phyloP scores from a whole-genome alignment of 306 rosid species.

The Castanospermum australe region DNA sequence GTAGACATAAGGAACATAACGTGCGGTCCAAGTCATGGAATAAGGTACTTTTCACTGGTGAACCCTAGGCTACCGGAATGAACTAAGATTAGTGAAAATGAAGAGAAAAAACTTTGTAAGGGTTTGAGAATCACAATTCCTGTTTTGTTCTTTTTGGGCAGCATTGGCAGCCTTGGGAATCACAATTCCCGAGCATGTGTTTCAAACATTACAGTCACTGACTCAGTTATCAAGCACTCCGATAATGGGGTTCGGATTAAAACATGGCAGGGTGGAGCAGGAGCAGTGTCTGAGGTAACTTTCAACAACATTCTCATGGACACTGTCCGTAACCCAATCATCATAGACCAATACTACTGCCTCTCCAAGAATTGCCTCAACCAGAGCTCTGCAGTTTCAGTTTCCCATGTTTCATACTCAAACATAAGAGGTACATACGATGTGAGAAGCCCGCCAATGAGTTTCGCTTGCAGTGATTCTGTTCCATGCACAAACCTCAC shows the following conservation, averaged over 20 bases:
- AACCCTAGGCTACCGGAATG: background rate
- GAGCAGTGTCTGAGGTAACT: constrained; percentile 40
- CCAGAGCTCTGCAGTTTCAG: constrained; percentile 54
- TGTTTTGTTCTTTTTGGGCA: too few relatives aligned
- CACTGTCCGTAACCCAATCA: constrained; percentile 50
- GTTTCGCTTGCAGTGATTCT: constrained; percentile 56
- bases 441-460: constrained; percentile 45
- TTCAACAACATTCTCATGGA: constrained; percentile 44
- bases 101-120: too few relatives aligned
- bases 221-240: constrained; percentile 44
- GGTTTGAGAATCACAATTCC: too few relatives aligned
- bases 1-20: too few relatives aligned
- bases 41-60: constrained; percentile 36
- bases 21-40: constrained; percentile 38
- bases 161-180: constrained; percentile 51
- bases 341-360: constrained; percentile 69
- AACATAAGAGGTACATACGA: constrained; percentile 64
- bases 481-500: constrained; percentile 58
- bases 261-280: constrained; percentile 67
- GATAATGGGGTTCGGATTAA: constrained; percentile 58
- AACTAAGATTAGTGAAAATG: too few relatives aligned
- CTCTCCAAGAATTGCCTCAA: constrained; percentile 44
- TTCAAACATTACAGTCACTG: constrained; percentile 43
- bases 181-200: constrained; percentile 51
- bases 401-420: constrained; percentile 42